Evolutionary conservation across 441 rosid species (phyloP).

Genomic region (Euphorbia celastroides): DNA sequence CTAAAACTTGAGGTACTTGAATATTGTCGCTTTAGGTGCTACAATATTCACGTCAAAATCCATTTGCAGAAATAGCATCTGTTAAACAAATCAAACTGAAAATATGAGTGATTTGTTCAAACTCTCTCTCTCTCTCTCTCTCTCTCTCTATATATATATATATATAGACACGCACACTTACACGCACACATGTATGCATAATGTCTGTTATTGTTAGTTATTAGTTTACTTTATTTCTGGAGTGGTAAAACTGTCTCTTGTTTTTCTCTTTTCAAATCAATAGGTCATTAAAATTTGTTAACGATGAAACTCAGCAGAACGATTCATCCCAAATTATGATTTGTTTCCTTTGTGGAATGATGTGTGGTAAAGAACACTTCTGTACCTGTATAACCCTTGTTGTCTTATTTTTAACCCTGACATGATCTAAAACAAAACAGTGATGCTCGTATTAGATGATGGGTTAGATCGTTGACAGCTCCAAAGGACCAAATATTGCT

Average conservation of each 20-base stretch:
- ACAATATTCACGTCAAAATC: slow-evolving; percentile 4
- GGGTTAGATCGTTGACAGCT: neutral
- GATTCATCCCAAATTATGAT: neutral
- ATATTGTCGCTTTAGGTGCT: neutral
- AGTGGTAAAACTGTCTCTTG: neutral
- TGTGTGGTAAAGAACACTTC: neutral
- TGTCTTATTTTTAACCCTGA: neutral
- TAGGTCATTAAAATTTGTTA: neutral
- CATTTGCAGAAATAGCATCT: neutral
- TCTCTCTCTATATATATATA: no score
- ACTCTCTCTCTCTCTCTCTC: no score
- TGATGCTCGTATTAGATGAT: neutral
- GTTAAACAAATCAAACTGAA: neutral
- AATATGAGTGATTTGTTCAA: neutral
- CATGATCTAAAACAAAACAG: neutral
- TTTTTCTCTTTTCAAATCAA: neutral
- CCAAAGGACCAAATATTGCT: neutral
- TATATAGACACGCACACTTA: no score
- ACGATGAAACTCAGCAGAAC: neutral
- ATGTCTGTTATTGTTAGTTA: neutral
- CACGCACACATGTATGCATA: no score
- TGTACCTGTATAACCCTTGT: slow-evolving; percentile 1
- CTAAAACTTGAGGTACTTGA: neutral
- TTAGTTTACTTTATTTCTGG: neutral
- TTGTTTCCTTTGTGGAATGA: neutral